Evolutionary conservation across 1,284 basidiomycete genomes (phyloP).

Genomic region (Apiotrichum laibachii): DNA sequence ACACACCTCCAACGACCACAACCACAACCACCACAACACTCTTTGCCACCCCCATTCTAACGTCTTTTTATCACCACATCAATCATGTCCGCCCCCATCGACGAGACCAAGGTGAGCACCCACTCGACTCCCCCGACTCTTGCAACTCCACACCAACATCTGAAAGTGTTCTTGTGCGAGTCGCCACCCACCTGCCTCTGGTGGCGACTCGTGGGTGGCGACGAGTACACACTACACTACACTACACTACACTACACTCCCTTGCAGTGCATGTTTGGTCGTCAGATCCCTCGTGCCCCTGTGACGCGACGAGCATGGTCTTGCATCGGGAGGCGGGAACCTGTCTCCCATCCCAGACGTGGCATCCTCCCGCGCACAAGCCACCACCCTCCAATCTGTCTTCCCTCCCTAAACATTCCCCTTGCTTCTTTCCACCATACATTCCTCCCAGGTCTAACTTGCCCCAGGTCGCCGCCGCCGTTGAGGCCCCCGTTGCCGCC

Average conservation of each 20-base stretch:
- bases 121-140: background rate
- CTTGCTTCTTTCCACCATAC: background rate
- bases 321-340: background rate
- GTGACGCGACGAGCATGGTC: background rate
- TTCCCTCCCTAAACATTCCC: background rate
- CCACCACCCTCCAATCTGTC: background rate
- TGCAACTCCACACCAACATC: no score
- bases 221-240: no score
- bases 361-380: background rate
- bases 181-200: no score
- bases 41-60: conserved; percentile 10
- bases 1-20: background rate
- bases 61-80: conserved; percentile 5
- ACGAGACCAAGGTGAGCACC: conserved; percentile 25
- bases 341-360: background rate
- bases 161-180: no score
- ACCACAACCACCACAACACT: background rate
- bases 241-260: no score
- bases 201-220: background rate
- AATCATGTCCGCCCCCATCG: conserved; percentile 24
- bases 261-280: no score
- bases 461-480: conserved; percentile 59
- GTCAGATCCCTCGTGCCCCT: no score
- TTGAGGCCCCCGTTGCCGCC: conserved; percentile 37
- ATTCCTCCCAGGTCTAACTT: background rate